phyloP scores from a whole-genome alignment of 768 basidiomycete species.

The Exidia glandulosa region DNA sequence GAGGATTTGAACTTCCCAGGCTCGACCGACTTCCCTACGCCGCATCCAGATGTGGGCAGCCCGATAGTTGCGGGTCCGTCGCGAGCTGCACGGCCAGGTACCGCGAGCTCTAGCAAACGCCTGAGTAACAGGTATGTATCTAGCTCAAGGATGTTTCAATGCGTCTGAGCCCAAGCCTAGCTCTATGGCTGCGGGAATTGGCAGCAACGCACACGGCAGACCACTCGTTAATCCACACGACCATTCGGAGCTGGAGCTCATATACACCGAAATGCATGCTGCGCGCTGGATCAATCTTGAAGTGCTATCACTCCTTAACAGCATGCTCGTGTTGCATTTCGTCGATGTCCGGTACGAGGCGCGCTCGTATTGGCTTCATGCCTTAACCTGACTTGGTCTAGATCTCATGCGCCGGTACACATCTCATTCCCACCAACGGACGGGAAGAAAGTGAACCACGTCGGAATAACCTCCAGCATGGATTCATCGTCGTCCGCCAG shows the following conservation, averaged over 20 bases:
- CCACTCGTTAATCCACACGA: conserved; percentile 48
- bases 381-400: neutral
- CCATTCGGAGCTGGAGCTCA: conserved; percentile 49
- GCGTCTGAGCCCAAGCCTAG: neutral
- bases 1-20: conserved; percentile 70
- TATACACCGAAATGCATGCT: conserved; percentile 60
- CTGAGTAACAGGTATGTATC: neutral
- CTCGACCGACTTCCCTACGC: conserved; percentile 13
- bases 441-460: conserved; percentile 2
- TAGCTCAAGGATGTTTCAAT: neutral
- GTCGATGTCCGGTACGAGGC: conserved; percentile 31
- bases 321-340: conserved; percentile 49
- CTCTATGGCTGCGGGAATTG: neutral
- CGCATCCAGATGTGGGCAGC: conserved; percentile 2
- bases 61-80: neutral
- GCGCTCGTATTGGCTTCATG: neutral
- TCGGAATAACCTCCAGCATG: neutral
- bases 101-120: neutral
- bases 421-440: conserved; percentile 44
- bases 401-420: conserved; percentile 46
- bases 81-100: neutral
- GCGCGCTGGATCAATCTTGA: conserved; percentile 56
- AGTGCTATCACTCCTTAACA: conserved; percentile 50
- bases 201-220: conserved; percentile 1
- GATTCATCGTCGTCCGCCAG: neutral